phyloP scores from a whole-genome alignment of 495 filamentous ascomycete genomes.

The Oidiodendron maius region DNA sequence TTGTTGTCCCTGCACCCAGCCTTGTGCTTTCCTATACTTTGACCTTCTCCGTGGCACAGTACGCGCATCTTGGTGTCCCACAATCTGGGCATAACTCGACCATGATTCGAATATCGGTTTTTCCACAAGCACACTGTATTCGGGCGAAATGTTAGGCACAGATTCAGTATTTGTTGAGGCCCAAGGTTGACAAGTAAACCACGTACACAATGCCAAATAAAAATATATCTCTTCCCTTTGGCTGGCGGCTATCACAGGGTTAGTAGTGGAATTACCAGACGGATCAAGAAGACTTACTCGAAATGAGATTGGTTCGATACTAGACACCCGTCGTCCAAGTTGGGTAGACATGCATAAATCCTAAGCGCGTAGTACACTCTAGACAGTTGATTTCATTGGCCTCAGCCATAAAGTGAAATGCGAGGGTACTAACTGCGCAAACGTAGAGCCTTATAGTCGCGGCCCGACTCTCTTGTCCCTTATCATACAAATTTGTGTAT shows the following conservation, averaged over 20 bases:
- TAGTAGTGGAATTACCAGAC: background rate
- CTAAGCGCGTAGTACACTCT: too few species aligned
- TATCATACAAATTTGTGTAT: too few species aligned
- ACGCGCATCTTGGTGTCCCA: background rate
- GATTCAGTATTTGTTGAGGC: too few species aligned
- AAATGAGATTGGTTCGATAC: too few species aligned
- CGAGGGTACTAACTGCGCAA: too few species aligned
- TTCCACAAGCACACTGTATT: background rate
- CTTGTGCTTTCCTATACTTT: background rate
- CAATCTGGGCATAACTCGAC: background rate
- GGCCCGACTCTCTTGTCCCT: too few species aligned
- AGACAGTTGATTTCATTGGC: too few species aligned
- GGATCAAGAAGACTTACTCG: too few species aligned
- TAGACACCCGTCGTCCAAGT: too few species aligned
- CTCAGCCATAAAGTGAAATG: too few species aligned
- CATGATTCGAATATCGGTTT: background rate
- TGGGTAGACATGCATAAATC: too few species aligned
- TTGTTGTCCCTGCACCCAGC: background rate
- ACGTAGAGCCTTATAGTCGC: too few species aligned
- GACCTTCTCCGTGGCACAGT: background rate
- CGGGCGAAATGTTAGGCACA: background rate
- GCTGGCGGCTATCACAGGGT: background rate
- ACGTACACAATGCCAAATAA: background rate
- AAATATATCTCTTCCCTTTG: background rate
- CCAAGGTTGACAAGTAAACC: background rate